Evolutionary conservation across 139 green algal genomes (phyloP).

Genomic region (Pseudopediastrum boryanum): DNA sequence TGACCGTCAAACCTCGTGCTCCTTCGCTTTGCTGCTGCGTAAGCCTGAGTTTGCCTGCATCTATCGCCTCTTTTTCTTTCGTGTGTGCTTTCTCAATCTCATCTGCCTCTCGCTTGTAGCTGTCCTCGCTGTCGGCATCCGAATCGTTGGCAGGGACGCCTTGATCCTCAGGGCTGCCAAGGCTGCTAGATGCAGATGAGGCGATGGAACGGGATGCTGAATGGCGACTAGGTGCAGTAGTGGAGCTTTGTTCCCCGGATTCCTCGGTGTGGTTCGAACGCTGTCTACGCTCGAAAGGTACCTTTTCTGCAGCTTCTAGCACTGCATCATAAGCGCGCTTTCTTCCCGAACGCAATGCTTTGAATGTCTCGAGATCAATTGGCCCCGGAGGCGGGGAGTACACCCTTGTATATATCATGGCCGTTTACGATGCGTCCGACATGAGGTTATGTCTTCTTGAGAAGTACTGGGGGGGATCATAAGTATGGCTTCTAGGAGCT

Average conservation of each 20-base stretch:
- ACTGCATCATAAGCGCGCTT: neutral
- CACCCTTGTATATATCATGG: constrained; percentile 17
- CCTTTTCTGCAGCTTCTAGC: constrained; percentile 1
- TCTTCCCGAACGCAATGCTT: neutral
- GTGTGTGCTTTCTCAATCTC: constrained; percentile 10
- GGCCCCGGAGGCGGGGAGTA: neutral
- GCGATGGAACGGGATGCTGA: neutral
- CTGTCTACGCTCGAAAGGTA: too few relatives aligned
- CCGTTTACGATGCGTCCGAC: neutral
- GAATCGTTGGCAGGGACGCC: neutral
- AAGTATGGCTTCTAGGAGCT: too few relatives aligned
- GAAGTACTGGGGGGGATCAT: too few relatives aligned
- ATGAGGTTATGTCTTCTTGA: too few relatives aligned
- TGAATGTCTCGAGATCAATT: neutral
- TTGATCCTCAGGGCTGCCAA: neutral
- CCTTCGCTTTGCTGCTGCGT: constrained; percentile 1
- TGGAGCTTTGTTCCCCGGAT: neutral
- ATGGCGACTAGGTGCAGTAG: neutral
- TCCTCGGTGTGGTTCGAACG: too few relatives aligned
- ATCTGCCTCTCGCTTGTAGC: neutral
- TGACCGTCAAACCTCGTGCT: neutral
- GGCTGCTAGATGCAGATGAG: constrained; percentile 2
- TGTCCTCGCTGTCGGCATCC: neutral
- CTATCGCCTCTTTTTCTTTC: neutral
- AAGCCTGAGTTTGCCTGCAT: neutral